Evolutionary conservation across 2,329 filamentous ascomycete species (phyloP).

Genomic region (Colletotrichum sublineola): DNA sequence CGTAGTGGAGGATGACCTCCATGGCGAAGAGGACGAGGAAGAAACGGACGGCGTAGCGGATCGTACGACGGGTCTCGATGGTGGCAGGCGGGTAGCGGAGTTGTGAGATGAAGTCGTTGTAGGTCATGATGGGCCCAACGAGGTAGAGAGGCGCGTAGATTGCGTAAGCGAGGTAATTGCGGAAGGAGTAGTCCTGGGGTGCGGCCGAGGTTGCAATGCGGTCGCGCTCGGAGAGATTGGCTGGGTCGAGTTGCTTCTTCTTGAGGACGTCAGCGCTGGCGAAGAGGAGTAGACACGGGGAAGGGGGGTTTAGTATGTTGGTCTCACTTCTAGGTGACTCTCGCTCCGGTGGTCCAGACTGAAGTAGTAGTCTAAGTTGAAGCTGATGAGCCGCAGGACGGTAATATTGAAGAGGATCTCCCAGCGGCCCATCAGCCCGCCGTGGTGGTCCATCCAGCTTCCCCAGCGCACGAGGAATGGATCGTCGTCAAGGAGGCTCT

Average conservation of each 20-base stretch:
- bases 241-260: slow-evolving; percentile 97
- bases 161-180: slow-evolving; percentile 89
- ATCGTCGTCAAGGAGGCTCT: slow-evolving; percentile 53
- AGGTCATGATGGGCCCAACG: slow-evolving; percentile 92
- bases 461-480: slow-evolving; percentile 71
- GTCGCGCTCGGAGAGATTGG: slow-evolving; percentile 89
- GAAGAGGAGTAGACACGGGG: not conserved
- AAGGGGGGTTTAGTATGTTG: not conserved
- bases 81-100: slow-evolving; percentile 79
- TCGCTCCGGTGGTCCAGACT: slow-evolving; percentile 74
- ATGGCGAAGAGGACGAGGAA: slow-evolving; percentile 84
- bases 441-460: slow-evolving; percentile 80
- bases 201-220: slow-evolving; percentile 83
- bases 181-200: slow-evolving; percentile 78
- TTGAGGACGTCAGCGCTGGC: slow-evolving; percentile 76
- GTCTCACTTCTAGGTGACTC: slow-evolving; percentile 84
- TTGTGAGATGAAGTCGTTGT: slow-evolving; percentile 98
- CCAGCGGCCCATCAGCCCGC: slow-evolving; percentile 91
- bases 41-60: slow-evolving; percentile 88
- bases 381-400: slow-evolving; percentile 91
- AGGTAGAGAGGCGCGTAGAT: slow-evolving; percentile 96
- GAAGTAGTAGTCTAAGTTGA: slow-evolving; percentile 98
- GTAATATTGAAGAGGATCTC: slow-evolving; percentile 99
- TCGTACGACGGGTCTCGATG: slow-evolving; percentile 77
- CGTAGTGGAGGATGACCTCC: slow-evolving; percentile 91